Percentiles rank a stretch among this genome's conserved stretches.
These are phyloP conservation scores for Albatrellus sp. DNA, from an alignment of 1,284 basidiomycete genomes.

Conservation along the genomic window DNA sequence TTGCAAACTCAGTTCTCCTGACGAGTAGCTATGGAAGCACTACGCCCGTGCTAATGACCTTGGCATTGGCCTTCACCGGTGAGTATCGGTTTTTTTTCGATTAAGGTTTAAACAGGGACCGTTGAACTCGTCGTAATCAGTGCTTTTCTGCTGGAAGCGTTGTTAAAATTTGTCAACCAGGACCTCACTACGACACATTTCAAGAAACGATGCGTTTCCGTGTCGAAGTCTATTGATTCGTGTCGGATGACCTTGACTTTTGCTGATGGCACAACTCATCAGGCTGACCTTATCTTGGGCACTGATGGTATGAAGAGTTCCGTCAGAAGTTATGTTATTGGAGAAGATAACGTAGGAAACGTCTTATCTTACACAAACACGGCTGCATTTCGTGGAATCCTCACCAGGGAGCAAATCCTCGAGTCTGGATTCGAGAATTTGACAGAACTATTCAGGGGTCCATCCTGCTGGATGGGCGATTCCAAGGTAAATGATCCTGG, in stretches of 20 bases:
- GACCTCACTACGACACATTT: constrained; percentile 25
- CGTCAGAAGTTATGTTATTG: constrained; percentile 23
- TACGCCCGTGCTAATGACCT: constrained; percentile 16
- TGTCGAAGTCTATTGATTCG: constrained; percentile 17
- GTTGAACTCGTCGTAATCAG: constrained; percentile 15
- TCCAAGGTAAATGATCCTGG: too few relatives aligned
- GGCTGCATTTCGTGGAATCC: constrained; percentile 31
- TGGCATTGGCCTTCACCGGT: constrained; percentile 21
- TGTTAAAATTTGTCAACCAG: constrained; percentile 32
- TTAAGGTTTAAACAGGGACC: neutral
- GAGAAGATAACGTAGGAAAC: constrained; percentile 15
- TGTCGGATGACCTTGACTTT: constrained; percentile 26
- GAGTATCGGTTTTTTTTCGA: constrained; percentile 9
- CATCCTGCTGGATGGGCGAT: too few relatives aligned
- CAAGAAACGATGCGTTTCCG: constrained; percentile 34
- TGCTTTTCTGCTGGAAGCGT: constrained; percentile 34
- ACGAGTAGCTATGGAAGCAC: constrained; percentile 19
- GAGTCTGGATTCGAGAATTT: neutral
- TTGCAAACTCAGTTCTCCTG: too few relatives aligned
- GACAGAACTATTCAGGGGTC: too few relatives aligned
- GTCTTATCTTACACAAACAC: constrained; percentile 30
- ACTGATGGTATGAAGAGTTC: constrained; percentile 41
- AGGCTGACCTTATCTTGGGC: constrained; percentile 39
- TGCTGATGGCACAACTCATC: constrained; percentile 30
- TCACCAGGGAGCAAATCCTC: constrained; percentile 21